Conservation (phyloP, 352 stramenopile genomes). For the Phytophthora syringae region DNA sequence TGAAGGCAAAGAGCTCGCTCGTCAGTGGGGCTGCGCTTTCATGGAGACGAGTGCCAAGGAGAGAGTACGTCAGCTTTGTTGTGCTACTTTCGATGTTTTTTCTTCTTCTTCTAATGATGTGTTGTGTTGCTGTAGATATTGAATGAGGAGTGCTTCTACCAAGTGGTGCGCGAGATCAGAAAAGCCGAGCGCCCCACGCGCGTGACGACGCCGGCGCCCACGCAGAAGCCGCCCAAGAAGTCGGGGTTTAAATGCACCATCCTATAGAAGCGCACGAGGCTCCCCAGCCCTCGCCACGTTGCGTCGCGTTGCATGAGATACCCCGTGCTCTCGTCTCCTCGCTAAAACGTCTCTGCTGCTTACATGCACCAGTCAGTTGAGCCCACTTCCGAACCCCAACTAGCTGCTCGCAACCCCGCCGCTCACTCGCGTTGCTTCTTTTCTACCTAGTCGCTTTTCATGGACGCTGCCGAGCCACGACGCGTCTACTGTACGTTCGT, state of each 20-base stretch:
- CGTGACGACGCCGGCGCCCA: slow-evolving; percentile 48
- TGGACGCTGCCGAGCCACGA: slow-evolving; percentile 9
- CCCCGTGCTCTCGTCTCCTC: slow-evolving; percentile 20
- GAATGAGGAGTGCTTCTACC: slow-evolving; percentile 92
- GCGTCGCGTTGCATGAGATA: slow-evolving; percentile 20
- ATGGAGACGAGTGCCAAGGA: slow-evolving; percentile 92
- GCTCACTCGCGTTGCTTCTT: slow-evolving; percentile 17
- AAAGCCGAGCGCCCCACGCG: slow-evolving; percentile 72
- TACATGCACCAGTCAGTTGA: slow-evolving; percentile 49
- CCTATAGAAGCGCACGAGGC: slow-evolving; percentile 44
- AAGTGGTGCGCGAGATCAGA: slow-evolving; percentile 89
- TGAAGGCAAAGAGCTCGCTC: slow-evolving; percentile 73
- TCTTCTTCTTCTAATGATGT: slow-evolving; percentile 14
- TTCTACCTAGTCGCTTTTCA: slow-evolving; percentile 1
- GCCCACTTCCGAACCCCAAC: slow-evolving; percentile 34
- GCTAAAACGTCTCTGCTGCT: slow-evolving; percentile 39
- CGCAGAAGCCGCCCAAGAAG: slow-evolving; percentile 72
- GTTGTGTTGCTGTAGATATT: slow-evolving; percentile 61
- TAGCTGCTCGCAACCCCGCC: slow-evolving; percentile 18
- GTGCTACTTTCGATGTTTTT: too few relatives aligned
- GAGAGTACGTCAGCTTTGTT: slow-evolving; percentile 65
- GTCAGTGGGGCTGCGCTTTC: slow-evolving; percentile 84
- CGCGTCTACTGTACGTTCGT: slow-evolving; percentile 25
- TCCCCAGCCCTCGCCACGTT: slow-evolving; percentile 28
- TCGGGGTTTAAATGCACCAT: slow-evolving; percentile 65